phyloP scores from a whole-genome alignment of 2,329 filamentous ascomycete genomes.

The Exophiala xenobiotica region DNA sequence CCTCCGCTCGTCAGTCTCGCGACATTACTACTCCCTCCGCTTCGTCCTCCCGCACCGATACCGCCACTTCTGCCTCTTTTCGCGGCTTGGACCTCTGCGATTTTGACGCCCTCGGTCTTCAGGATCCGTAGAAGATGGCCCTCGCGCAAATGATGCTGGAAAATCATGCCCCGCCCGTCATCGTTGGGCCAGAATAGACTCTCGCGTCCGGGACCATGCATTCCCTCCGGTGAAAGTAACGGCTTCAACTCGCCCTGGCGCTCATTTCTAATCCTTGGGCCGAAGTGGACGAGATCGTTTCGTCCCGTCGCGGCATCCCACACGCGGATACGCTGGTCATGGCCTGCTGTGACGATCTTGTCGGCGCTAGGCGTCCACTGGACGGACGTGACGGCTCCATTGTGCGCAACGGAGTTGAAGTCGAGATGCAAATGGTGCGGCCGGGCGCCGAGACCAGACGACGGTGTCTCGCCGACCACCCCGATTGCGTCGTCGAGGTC shows the following conservation, averaged over 20 bases:
- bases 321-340: slow-evolving; percentile 80
- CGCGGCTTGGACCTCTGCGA: slow-evolving; percentile 32
- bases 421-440: slow-evolving; percentile 39
- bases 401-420: slow-evolving; percentile 63
- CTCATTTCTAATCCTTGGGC: slow-evolving; percentile 73
- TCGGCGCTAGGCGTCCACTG: slow-evolving; percentile 79
- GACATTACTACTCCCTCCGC: not conserved
- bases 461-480: slow-evolving; percentile 44
- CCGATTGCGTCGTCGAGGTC: slow-evolving; percentile 83
- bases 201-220: slow-evolving; percentile 56
- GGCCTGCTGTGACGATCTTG: slow-evolving; percentile 75
- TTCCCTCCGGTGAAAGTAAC: slow-evolving; percentile 60
- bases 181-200: slow-evolving; percentile 79
- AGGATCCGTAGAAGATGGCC: slow-evolving; percentile 71
- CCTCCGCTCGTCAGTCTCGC: slow-evolving; percentile 48
- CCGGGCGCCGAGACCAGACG: slow-evolving; percentile 20
- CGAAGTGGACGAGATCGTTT: slow-evolving; percentile 87
- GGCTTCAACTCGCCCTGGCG: slow-evolving; percentile 57
- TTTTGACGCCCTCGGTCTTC: slow-evolving; percentile 56
- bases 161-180: slow-evolving; percentile 65
- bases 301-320: slow-evolving; percentile 80
- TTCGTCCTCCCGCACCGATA: not conserved
- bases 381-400: slow-evolving; percentile 78
- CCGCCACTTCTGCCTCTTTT: slow-evolving; percentile 30
- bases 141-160: slow-evolving; percentile 76